Evolutionary conservation across 306 rosid species (phyloP).

Genomic region (Aeschynomene evenia): DNA sequence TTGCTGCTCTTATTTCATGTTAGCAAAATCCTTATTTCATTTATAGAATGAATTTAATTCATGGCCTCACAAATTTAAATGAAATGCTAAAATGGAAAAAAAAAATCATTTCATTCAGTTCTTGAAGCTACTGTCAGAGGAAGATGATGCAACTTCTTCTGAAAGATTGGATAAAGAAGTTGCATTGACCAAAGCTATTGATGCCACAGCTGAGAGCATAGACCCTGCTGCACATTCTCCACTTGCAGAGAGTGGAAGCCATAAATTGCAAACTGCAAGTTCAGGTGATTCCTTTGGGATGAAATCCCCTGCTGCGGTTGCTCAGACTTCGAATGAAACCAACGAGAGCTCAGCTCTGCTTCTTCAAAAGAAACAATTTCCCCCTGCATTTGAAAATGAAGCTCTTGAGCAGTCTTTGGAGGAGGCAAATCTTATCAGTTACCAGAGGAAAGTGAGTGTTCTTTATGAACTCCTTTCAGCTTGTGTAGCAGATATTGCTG

Average conservation of each 20-base stretch:
- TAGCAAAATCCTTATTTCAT: too few species aligned
- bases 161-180: constrained; percentile 55
- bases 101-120: constrained; percentile 45
- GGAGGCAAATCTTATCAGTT: constrained; percentile 59
- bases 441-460: constrained; percentile 77
- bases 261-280: constrained; percentile 35
- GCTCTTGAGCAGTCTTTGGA: constrained; percentile 46
- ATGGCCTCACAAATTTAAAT: neutral
- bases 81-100: neutral
- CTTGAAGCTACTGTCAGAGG: constrained; percentile 69
- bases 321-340: constrained; percentile 17
- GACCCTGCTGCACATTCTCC: constrained; percentile 34
- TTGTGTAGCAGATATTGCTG: constrained; percentile 67
- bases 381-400: constrained; percentile 25
- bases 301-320: constrained; percentile 37
- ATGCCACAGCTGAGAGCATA: constrained; percentile 49
- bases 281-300: neutral
- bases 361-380: constrained; percentile 29
- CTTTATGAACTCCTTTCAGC: constrained; percentile 80
- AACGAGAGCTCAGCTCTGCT: constrained; percentile 26
- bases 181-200: constrained; percentile 66
- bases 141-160: constrained; percentile 42
- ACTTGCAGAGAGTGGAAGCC: constrained; percentile 40
- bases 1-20: too few species aligned
- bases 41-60: neutral